phyloP scores from a whole-genome alignment of 345 rosid species.

The Heritiera littoralis region DNA sequence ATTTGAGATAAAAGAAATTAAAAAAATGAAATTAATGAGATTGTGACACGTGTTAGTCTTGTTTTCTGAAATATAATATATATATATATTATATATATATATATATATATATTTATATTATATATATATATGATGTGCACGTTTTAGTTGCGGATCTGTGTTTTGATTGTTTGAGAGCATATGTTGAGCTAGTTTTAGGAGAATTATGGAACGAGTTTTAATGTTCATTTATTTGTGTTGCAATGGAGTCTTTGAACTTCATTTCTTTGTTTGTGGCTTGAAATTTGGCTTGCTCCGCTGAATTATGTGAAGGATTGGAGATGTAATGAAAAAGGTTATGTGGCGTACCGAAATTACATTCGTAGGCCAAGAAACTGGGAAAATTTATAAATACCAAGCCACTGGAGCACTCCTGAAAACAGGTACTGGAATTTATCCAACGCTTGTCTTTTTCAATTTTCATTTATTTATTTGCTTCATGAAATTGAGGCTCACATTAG shows the following conservation, averaged over 20 bases:
- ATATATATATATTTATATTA: too few relatives aligned
- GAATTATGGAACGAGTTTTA: background rate
- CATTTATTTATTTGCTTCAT: background rate
- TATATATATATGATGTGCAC: too few relatives aligned
- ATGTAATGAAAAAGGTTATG: slow-evolving; percentile 90
- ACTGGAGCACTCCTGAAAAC: slow-evolving; percentile 81
- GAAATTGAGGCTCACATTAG: background rate
- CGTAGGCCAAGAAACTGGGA: slow-evolving; percentile 90
- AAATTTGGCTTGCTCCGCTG: slow-evolving; percentile 10
- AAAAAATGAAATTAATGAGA: too few relatives aligned
- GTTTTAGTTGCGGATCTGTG: background rate
- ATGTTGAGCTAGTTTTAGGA: slow-evolving; percentile 15
- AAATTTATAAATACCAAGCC: slow-evolving; percentile 52
- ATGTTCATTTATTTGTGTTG: background rate
- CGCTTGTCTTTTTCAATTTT: background rate
- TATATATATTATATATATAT: too few relatives aligned
- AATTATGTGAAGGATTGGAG: slow-evolving; percentile 76
- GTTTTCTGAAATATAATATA: too few relatives aligned
- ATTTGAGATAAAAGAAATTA: too few relatives aligned
- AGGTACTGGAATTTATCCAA: slow-evolving; percentile 36
- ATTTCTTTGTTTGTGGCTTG: slow-evolving; percentile 1
- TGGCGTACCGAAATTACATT: slow-evolving; percentile 80
- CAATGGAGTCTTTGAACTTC: background rate
- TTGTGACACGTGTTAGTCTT: too few relatives aligned
- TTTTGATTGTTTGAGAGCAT: background rate